These are phyloP conservation scores for Lenwebbia sp. DNA, from an alignment of 345 rosid genomes.

Conservation along the genomic window DNA sequence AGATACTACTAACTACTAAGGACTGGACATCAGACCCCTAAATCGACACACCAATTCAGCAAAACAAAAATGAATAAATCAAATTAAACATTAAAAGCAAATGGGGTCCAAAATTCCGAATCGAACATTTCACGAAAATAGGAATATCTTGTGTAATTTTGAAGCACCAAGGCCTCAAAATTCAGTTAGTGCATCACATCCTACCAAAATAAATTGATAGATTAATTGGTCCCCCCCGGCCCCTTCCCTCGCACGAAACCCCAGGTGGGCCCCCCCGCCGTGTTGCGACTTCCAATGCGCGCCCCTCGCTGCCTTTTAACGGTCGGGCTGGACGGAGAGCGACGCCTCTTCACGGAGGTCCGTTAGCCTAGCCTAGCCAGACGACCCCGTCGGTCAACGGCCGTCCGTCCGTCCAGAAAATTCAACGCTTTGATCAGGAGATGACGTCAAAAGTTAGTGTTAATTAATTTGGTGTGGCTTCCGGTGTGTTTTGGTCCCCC, in stretches of 20 bases:
- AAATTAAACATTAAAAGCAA: neutral
- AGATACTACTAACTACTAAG: neutral
- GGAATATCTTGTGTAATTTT: neutral
- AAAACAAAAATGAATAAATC: neutral
- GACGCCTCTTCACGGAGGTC: neutral
- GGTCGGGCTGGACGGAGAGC: slow-evolving; percentile 16
- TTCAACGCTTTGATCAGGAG: neutral
- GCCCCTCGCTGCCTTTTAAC: slow-evolving; percentile 1
- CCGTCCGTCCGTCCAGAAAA: neutral
- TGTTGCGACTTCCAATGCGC: slow-evolving; percentile 1
- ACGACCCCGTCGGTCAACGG: neutral
- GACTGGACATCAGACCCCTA: neutral
- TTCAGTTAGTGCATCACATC: slow-evolving; percentile 21
- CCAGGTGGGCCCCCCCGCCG: slow-evolving; percentile 3
- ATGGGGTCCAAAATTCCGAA: neutral
- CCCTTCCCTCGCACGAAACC: slow-evolving; percentile 6
- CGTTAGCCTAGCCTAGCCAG: neutral
- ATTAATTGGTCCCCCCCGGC: neutral
- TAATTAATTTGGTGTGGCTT: too few relatives aligned
- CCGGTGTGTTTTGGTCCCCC: too few relatives aligned
- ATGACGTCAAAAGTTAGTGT: neutral
- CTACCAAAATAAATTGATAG: too few relatives aligned
- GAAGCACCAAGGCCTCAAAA: neutral
- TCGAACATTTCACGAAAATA: neutral
- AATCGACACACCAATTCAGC: neutral